Conservation (phyloP, 306 rosid genomes). For the Oxytropis ochrocephala region DNA sequence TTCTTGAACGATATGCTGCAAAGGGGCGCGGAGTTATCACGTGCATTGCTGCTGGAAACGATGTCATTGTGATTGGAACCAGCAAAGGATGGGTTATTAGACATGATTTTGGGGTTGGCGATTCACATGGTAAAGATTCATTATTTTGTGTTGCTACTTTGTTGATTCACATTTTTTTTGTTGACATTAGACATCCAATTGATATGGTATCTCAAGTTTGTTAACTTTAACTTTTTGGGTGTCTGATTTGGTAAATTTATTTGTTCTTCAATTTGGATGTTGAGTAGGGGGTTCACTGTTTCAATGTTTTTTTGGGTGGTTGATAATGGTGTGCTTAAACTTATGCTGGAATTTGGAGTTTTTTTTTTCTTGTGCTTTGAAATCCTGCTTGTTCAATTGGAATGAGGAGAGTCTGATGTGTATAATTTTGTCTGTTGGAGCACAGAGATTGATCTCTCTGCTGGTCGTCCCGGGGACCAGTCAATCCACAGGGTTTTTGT, state of each 20-base stretch:
- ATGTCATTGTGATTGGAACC: conserved; percentile 83
- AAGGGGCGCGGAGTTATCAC: conserved; percentile 88
- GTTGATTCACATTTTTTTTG: background rate
- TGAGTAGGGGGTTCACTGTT: conserved; percentile 3
- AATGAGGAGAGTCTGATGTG: conserved; percentile 23
- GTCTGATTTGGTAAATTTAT: conserved; percentile 1
- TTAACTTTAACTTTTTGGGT: background rate
- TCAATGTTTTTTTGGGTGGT: background rate
- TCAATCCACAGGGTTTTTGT: conserved; percentile 93
- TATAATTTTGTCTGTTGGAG: conserved; percentile 19
- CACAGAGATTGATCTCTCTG: conserved; percentile 78
- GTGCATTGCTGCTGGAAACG: conserved; percentile 90
- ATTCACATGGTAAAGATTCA: conserved; percentile 52
- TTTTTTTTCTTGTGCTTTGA: conserved; percentile 15
- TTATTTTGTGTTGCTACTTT: background rate
- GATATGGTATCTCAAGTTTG: background rate
- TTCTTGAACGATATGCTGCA: conserved; percentile 83
- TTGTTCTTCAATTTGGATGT: background rate
- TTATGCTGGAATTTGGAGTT: conserved; percentile 3
- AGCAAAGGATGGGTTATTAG: conserved; percentile 96
- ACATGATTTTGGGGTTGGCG: conserved; percentile 90
- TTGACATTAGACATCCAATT: background rate
- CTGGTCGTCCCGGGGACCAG: conserved; percentile 87
- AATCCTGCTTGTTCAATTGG: conserved; percentile 1
- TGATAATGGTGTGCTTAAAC: conserved; percentile 12